Conservation (phyloP, 352 stramenopile genomes). For the Phytophthora palmivora region DNA sequence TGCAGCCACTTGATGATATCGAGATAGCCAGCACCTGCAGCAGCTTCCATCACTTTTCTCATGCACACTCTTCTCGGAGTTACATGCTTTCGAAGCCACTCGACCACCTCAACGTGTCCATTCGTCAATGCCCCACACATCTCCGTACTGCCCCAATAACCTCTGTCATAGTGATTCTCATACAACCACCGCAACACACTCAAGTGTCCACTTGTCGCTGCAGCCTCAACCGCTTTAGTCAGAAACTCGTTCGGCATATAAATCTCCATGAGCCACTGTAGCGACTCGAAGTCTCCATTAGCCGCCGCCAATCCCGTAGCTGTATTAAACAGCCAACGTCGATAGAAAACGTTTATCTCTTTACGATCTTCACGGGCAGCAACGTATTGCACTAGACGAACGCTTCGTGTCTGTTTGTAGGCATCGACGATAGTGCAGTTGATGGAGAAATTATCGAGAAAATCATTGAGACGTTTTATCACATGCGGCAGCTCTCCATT, state of each 20-base stretch:
- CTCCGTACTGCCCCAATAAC: constrained; percentile 33
- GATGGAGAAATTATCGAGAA: constrained; percentile 26
- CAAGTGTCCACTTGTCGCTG: constrained; percentile 25
- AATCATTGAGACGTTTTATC: constrained; percentile 9
- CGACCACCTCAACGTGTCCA: constrained; percentile 12
- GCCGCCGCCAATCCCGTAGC: constrained; percentile 21
- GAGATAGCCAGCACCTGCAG: constrained; percentile 13
- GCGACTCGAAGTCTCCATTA: constrained; percentile 14
- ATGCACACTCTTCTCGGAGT: constrained; percentile 19
- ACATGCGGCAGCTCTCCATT: constrained; percentile 29
- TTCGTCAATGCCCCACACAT: constrained; percentile 28
- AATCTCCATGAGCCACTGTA: constrained; percentile 22
- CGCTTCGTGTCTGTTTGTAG: constrained; percentile 13
- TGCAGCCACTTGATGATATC: constrained; percentile 30
- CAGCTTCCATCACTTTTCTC: constrained; percentile 28
- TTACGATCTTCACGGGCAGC: constrained; percentile 21
- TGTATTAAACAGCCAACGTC: constrained; percentile 31
- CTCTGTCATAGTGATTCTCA: constrained; percentile 18
- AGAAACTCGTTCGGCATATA: constrained; percentile 29
- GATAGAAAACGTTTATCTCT: constrained; percentile 24
- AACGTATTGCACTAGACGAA: constrained; percentile 23
- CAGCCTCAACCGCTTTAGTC: constrained; percentile 30
- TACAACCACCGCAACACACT: constrained; percentile 31
- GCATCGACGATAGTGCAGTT: constrained; percentile 24
- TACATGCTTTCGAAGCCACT: constrained; percentile 24